phyloP scores from a whole-genome alignment of 1,284 basidiomycete genomes.

The Rhodotorula sp. region DNA sequence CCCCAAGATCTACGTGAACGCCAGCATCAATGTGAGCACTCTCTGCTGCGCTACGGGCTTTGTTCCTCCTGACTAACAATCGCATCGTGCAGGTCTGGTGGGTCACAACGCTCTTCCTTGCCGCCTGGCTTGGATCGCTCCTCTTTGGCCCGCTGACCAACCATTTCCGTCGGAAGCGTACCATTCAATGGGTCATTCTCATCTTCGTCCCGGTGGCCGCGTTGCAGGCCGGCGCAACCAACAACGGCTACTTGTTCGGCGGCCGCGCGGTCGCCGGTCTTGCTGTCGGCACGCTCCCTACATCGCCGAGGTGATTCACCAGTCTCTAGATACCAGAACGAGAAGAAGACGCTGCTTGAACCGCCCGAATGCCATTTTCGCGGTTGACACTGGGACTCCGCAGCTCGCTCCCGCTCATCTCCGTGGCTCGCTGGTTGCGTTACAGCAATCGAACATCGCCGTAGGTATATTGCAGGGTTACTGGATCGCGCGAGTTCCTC shows the following conservation, averaged over 20 bases:
- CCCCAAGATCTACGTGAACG: constrained; percentile 10
- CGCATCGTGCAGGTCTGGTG: constrained; percentile 29
- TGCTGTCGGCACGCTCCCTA: constrained; percentile 21
- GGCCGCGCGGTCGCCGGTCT: constrained; percentile 9
- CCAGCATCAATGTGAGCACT: not conserved
- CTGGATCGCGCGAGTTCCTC: constrained; percentile 38
- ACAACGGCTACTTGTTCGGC: constrained; percentile 2
- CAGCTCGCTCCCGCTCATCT: constrained; percentile 36
- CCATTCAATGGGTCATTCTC: not conserved
- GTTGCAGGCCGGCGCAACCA: not conserved
- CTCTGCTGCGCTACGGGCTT: no score
- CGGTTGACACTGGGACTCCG: not conserved
- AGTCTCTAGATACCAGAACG: no score
- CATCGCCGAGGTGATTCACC: constrained; percentile 36
- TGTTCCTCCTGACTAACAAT: constrained; percentile 18
- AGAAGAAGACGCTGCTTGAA: no score
- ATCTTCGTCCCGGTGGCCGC: constrained; percentile 1
- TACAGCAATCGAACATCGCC: constrained; percentile 30
- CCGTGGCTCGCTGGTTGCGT: constrained; percentile 27
- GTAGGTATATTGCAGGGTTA: constrained; percentile 33
- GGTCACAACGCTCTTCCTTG: constrained; percentile 35
- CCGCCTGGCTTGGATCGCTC: constrained; percentile 37
- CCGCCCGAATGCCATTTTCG: not conserved
- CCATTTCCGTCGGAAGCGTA: constrained; percentile 26
- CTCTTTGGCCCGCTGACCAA: constrained; percentile 41